These are phyloP conservation scores for Irpex rosettiformis DNA, from an alignment of 1,284 basidiomycete genomes.

Conservation along the genomic window DNA sequence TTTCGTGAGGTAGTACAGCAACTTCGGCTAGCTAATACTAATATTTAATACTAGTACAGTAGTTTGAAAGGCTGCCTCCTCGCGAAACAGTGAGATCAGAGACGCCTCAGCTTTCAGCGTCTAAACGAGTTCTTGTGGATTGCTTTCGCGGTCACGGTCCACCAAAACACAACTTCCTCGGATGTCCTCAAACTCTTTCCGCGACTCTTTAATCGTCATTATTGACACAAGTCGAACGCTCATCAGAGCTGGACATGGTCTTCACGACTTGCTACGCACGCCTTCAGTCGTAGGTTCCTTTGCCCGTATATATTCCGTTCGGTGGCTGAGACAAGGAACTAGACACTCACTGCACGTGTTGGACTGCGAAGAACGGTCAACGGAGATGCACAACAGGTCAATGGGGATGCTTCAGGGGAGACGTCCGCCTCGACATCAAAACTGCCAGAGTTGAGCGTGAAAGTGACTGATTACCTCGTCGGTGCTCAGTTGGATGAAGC, in stretches of 20 bases:
- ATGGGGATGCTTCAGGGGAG: constrained; percentile 26
- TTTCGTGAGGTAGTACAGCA: too few species aligned
- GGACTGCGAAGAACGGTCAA: constrained; percentile 51
- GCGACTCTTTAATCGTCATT: constrained; percentile 79
- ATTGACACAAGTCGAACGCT: constrained; percentile 74
- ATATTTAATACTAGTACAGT: too few species aligned
- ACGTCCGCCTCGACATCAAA: constrained; percentile 40
- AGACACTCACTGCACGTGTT: constrained; percentile 75
- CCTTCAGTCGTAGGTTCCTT: constrained; percentile 65
- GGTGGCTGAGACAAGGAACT: constrained; percentile 19
- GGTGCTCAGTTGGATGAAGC: constrained; percentile 82
- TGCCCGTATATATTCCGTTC: constrained; percentile 7
- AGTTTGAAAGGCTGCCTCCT: too few species aligned
- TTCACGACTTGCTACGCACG: constrained; percentile 75
- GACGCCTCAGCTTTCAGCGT: background rate
- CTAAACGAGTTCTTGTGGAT: background rate
- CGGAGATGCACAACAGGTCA: constrained; percentile 5
- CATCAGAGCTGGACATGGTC: constrained; percentile 75
- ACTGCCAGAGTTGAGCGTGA: constrained; percentile 37
- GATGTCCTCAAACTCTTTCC: constrained; percentile 53
- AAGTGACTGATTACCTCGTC: constrained; percentile 82
- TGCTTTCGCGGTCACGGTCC: background rate
- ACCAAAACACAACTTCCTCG: background rate
- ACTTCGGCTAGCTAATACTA: too few species aligned
- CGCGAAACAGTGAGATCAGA: background rate